Percentiles rank a stretch among this genome's conserved stretches.
Conservation (phyloP, 1,284 basidiomycete species). For the Puccinia brachypodii region DNA sequence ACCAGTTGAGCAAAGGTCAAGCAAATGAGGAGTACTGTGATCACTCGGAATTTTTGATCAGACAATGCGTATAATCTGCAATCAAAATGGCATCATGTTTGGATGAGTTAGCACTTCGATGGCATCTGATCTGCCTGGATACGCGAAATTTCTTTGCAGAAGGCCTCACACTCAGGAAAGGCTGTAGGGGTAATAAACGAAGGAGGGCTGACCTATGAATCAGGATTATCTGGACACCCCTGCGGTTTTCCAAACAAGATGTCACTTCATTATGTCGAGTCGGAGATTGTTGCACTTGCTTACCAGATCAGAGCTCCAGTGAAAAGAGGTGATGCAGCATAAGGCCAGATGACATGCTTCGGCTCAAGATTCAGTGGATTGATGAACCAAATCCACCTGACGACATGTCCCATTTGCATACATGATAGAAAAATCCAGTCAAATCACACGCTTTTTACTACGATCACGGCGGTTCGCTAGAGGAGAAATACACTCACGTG, state of each 20-base stretch:
- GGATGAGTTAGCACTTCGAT: neutral
- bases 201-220: conserved; percentile 8
- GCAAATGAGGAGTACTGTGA: conserved; percentile 22
- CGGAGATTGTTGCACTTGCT: neutral
- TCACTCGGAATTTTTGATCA: conserved; percentile 19
- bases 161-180: neutral
- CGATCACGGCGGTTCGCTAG: neutral
- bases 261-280: neutral
- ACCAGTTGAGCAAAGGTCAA: conserved; percentile 27
- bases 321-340: conserved; percentile 33
- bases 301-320: conserved; percentile 26
- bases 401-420: neutral
- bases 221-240: conserved; percentile 28
- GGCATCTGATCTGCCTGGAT: neutral
- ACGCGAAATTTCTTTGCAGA: neutral
- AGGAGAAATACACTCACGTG: neutral
- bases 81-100: neutral
- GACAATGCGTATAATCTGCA: conserved; percentile 9
- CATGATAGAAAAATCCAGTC: neutral
- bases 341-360: conserved; percentile 9
- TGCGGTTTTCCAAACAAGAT: neutral
- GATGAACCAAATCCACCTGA: conserved; percentile 30
- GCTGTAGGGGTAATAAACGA: neutral
- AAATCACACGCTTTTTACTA: neutral
- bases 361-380: neutral